Percentiles rank a stretch among this genome's conserved stretches.
phyloP scores from a whole-genome alignment of 768 basidiomycete genomes.

The Boletus rex-veris region DNA sequence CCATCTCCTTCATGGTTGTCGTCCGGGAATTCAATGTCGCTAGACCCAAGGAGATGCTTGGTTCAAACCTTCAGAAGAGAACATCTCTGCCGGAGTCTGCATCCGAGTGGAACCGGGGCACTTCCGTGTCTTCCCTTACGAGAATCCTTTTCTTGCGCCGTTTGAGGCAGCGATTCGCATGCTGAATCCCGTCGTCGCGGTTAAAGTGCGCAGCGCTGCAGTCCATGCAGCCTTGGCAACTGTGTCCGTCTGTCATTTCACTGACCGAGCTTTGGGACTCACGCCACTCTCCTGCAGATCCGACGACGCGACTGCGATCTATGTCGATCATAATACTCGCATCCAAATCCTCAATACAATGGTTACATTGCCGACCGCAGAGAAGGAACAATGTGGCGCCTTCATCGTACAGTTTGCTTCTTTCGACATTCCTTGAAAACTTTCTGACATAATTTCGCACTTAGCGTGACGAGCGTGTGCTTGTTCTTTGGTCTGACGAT shows the following conservation, averaged over 20 bases:
- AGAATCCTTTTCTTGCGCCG: conserved; percentile 73
- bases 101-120: conserved; percentile 62
- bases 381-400: conserved; percentile 90
- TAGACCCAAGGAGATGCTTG: conserved; percentile 82
- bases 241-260: conserved; percentile 45
- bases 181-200: conserved; percentile 81
- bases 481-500: conserved; percentile 83
- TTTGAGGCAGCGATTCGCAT: conserved; percentile 76
- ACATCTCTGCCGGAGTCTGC: conserved; percentile 75
- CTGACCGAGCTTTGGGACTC: background rate
- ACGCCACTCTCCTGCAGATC: conserved; percentile 35
- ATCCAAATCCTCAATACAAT: conserved; percentile 84
- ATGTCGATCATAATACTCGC: conserved; percentile 75
- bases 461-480: conserved; percentile 78
- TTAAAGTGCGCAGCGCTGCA: conserved; percentile 76
- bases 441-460: background rate
- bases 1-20: background rate
- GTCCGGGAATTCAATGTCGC: background rate
- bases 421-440: background rate
- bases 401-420: conserved; percentile 58
- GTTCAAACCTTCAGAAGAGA: conserved; percentile 85
- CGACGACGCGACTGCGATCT: conserved; percentile 58
- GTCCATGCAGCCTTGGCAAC: conserved; percentile 74
- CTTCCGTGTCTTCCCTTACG: conserved; percentile 83
- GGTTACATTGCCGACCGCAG: conserved; percentile 62